Percentiles rank a stretch among this genome's conserved stretches.
phyloP scores from a whole-genome alignment of 768 basidiomycete genomes.

The Auricularia heimuer region DNA sequence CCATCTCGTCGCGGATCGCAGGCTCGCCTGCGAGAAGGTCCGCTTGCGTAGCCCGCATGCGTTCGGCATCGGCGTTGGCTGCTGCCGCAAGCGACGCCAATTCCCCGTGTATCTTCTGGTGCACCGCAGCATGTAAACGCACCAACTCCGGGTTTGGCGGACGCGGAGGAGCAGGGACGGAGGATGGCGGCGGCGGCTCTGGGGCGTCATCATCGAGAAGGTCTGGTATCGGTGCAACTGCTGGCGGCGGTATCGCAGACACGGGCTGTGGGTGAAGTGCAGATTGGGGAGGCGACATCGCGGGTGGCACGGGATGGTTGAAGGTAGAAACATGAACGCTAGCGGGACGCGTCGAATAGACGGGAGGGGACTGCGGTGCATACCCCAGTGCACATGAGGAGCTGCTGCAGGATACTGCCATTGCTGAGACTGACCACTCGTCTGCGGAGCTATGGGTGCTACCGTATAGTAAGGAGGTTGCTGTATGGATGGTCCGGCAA shows the following conservation, averaged over 20 bases:
- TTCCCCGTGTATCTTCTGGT: slow-evolving; percentile 63
- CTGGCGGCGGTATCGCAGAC: slow-evolving; percentile 15
- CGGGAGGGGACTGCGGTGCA: slow-evolving; percentile 14
- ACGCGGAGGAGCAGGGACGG: slow-evolving; percentile 50
- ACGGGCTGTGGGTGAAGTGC: slow-evolving; percentile 3
- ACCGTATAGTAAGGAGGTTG: slow-evolving; percentile 3
- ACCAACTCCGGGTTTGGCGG: slow-evolving; percentile 88
- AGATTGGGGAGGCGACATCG: not conserved
- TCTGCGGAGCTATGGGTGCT: slow-evolving; percentile 2
- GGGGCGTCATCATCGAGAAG: slow-evolving; percentile 52
- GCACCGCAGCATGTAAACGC: slow-evolving; percentile 65
- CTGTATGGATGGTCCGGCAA: not conserved
- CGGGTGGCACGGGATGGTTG: not conserved
- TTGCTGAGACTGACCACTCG: slow-evolving; percentile 1
- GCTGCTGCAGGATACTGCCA: not conserved
- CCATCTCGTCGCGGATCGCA: slow-evolving; percentile 95
- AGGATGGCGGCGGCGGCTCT: slow-evolving; percentile 5
- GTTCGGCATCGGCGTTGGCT: slow-evolving; percentile 56
- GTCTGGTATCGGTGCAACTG: slow-evolving; percentile 33
- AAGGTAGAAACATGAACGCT: not conserved
- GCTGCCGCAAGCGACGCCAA: slow-evolving; percentile 60
- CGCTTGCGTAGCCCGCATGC: slow-evolving; percentile 67
- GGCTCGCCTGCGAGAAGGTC: slow-evolving; percentile 87
- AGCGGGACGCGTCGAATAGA: slow-evolving; percentile 8
- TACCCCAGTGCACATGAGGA: not conserved